Conservation (phyloP, 345 rosid species). For the Turritis glabra region DNA sequence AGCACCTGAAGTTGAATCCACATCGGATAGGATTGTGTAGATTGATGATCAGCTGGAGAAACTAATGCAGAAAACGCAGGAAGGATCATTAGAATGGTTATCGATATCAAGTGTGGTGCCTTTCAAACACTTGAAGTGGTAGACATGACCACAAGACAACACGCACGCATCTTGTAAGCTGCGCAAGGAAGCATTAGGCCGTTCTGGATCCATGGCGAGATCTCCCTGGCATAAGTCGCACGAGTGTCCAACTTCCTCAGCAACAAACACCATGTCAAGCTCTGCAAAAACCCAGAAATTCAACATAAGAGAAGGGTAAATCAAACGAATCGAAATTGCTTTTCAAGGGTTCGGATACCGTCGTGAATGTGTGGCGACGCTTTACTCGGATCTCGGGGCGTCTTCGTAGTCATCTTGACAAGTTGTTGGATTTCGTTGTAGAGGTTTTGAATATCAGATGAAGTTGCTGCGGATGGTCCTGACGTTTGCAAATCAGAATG, state of each 20-base stretch:
- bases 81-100: constrained; percentile 16
- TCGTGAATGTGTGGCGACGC: background rate
- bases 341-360: background rate
- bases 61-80: constrained; percentile 35
- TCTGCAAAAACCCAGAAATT: background rate
- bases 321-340: background rate
- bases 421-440: background rate
- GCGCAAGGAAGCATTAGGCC: constrained; percentile 17
- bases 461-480: background rate
- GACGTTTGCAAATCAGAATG: background rate
- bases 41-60: background rate
- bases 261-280: constrained; percentile 21
- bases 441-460: background rate
- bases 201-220: constrained; percentile 34
- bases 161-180: constrained; percentile 31
- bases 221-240: constrained; percentile 34
- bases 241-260: constrained; percentile 30
- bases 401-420: background rate
- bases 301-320: background rate
- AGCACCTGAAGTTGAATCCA: constrained; percentile 6
- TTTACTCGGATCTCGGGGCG: background rate
- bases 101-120: constrained; percentile 35
- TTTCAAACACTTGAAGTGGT: constrained; percentile 33
- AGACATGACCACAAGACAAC: constrained; percentile 37
- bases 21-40: background rate